Percentiles rank a stretch among this genome's conserved stretches.
Evolutionary conservation across 352 stramenopile genomes (phyloP).

Genomic region (Pelagophyceae sp.): DNA sequence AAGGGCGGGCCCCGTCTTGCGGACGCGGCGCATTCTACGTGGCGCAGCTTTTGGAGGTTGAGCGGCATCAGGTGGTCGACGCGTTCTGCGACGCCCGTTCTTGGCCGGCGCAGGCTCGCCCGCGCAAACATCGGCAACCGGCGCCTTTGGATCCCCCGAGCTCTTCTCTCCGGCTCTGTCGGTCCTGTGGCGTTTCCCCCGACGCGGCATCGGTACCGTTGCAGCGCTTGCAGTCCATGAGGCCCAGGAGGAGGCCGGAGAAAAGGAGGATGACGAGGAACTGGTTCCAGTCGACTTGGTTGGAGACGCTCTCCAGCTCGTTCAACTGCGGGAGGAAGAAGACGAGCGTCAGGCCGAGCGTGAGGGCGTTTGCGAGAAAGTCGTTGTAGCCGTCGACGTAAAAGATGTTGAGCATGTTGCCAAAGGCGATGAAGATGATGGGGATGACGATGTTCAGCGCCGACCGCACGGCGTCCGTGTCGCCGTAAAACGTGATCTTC

Average conservation of each 20-base stretch:
- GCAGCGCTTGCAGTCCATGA: neutral
- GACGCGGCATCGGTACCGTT: too few relatives aligned
- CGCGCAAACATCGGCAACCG: too few relatives aligned
- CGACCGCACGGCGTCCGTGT: neutral
- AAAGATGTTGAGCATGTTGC: neutral
- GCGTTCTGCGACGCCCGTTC: too few relatives aligned
- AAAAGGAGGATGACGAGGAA: neutral
- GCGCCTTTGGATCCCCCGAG: too few relatives aligned
- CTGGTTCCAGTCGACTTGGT: neutral
- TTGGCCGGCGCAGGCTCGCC: too few relatives aligned
- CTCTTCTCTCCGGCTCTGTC: too few relatives aligned
- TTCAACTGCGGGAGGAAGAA: neutral
- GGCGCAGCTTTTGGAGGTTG: too few relatives aligned
- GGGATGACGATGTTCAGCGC: neutral
- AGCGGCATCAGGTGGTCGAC: too few relatives aligned
- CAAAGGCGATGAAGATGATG: neutral
- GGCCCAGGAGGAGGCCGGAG: neutral
- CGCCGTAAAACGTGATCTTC: neutral
- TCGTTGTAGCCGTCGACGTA: neutral
- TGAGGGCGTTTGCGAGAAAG: neutral
- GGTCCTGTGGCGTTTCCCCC: too few relatives aligned
- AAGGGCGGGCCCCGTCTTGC: too few relatives aligned
- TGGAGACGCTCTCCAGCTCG: neutral
- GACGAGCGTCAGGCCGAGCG: neutral
- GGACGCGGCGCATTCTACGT: too few relatives aligned